Percentiles rank a stretch among this genome's conserved stretches.
phyloP scores from a whole-genome alignment of 2,329 filamentous ascomycete species.

The Xylariaceae sp. region DNA sequence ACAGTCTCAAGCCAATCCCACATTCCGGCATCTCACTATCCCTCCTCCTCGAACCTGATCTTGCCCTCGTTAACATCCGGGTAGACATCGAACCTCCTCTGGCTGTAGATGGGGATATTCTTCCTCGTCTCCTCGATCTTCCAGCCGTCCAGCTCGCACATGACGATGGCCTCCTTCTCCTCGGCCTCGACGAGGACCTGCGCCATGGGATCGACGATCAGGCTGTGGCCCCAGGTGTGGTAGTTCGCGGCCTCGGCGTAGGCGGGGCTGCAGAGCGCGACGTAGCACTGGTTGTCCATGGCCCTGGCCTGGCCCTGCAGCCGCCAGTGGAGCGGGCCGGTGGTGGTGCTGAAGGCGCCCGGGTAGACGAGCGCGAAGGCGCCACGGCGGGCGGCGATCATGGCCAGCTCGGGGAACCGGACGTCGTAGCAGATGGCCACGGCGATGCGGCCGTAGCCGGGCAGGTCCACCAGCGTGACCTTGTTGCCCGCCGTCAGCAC shows the following conservation, averaged over 20 bases:
- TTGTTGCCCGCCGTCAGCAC: slow-evolving; percentile 81
- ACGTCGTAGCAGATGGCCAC: slow-evolving; percentile 97
- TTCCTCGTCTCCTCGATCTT: slow-evolving; percentile 70
- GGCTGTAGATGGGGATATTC: slow-evolving; percentile 76
- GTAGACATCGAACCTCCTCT: slow-evolving; percentile 93
- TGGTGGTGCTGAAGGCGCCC: slow-evolving; percentile 95
- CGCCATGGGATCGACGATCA: slow-evolving; percentile 84
- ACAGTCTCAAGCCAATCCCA: no score
- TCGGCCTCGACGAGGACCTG: slow-evolving; percentile 72
- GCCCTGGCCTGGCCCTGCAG: slow-evolving; percentile 77
- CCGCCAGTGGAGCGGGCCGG: slow-evolving; percentile 86
- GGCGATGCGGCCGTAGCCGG: slow-evolving; percentile 80
- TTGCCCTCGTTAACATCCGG: slow-evolving; percentile 72
- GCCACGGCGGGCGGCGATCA: slow-evolving; percentile 78
- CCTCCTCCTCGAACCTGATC: slow-evolving; percentile 33
- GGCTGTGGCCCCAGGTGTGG: slow-evolving; percentile 85
- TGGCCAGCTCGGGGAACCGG: slow-evolving; percentile 90
- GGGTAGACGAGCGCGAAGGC: slow-evolving; percentile 87
- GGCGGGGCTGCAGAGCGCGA: slow-evolving; percentile 87
- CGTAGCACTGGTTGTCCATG: slow-evolving; percentile 90
- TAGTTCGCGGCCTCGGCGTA: slow-evolving; percentile 73
- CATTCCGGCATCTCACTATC: no score
- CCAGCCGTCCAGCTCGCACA: slow-evolving; percentile 62
- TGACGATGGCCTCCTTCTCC: slow-evolving; percentile 70
- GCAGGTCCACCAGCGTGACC: slow-evolving; percentile 78